These are phyloP conservation scores for Rhynchospora tenuis DNA, from an alignment of 176 grass and related monocot species.

Conservation along the genomic window DNA sequence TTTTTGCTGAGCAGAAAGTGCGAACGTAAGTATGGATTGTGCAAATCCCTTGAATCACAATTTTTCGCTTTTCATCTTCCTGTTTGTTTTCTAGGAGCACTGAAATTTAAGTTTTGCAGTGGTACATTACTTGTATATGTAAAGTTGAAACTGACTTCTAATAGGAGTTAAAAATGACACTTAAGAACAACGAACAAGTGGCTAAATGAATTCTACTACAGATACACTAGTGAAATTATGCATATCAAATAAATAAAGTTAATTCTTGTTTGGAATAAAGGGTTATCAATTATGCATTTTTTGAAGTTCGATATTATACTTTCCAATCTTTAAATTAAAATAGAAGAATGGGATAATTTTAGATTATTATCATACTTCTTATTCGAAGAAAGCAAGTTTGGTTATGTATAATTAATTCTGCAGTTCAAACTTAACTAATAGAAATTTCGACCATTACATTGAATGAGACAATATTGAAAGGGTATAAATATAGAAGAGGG, in stretches of 20 bases:
- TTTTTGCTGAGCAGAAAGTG: slow-evolving; percentile 33
- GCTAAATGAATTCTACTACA: not conserved
- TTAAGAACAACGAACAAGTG: not conserved
- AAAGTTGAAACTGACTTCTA: not conserved
- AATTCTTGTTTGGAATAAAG: not conserved
- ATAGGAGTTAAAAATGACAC: not conserved
- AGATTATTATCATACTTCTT: not conserved
- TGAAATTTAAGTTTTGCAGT: not conserved
- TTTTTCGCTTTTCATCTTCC: not conserved
- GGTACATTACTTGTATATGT: not conserved
- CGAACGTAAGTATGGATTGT: slow-evolving; percentile 28
- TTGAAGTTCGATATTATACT: not conserved
- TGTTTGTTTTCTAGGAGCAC: not conserved
- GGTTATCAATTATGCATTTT: not conserved
- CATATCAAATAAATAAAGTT: not conserved
- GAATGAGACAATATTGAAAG: not conserved
- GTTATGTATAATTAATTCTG: not conserved
- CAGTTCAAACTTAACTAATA: not conserved
- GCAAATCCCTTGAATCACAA: not conserved
- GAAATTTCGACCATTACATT: not conserved
- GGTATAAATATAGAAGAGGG: not conserved
- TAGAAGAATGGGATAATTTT: not conserved
- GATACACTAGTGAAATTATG: not conserved
- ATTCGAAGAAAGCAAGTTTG: not conserved
- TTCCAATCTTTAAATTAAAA: not conserved